phyloP scores from a whole-genome alignment of 306 rosid genomes.

The Pyrus betulifolia region DNA sequence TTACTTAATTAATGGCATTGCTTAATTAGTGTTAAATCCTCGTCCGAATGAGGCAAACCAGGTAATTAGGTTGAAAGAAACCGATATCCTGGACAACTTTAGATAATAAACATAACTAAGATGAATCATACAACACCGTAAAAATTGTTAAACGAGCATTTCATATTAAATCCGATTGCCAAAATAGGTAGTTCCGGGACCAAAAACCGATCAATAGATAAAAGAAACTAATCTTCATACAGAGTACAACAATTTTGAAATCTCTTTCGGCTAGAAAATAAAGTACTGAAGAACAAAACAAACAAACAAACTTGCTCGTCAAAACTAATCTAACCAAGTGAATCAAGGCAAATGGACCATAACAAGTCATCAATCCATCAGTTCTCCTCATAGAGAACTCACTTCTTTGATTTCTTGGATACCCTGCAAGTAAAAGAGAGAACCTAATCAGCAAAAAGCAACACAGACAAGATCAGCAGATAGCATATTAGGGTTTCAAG shows the following conservation, averaged over 20 bases:
- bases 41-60: neutral
- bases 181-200: neutral
- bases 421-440: constrained; percentile 35
- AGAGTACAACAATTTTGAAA: constrained; percentile 19
- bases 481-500: neutral
- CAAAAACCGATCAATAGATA: constrained; percentile 1
- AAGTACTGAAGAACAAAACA: constrained; percentile 29
- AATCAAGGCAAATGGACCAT: constrained; percentile 3
- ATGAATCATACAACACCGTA: neutral
- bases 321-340: constrained; percentile 40
- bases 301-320: constrained; percentile 27
- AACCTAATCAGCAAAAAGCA: neutral
- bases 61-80: neutral
- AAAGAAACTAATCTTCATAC: constrained; percentile 1
- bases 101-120: no score
- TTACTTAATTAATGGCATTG: neutral
- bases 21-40: neutral
- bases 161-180: neutral
- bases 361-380: constrained; percentile 7
- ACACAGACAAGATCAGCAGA: neutral
- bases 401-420: constrained; percentile 75
- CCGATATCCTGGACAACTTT: neutral
- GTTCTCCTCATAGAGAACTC: constrained; percentile 13
- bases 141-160: neutral
- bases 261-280: constrained; percentile 27